Evolutionary conservation across 208 protist species (phyloP).

Genomic region (Wallacemonas sp.): DNA sequence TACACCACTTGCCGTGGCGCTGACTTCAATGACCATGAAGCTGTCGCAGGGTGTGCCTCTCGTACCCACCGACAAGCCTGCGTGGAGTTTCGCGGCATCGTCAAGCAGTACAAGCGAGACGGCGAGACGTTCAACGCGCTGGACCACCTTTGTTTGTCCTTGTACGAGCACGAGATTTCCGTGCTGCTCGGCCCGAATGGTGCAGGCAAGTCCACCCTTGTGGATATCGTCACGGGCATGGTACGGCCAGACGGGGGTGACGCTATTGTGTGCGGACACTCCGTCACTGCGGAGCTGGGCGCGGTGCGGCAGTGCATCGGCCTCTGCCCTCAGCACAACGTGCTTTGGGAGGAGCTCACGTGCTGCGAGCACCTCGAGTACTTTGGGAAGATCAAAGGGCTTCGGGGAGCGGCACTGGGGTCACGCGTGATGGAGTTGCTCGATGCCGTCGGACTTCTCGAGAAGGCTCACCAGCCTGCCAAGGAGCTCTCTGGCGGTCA

Average conservation of each 20-base stretch:
- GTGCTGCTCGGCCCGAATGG: constrained; percentile 68
- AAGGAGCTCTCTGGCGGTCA: constrained; percentile 59
- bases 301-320: constrained; percentile 82
- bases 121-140: constrained; percentile 39
- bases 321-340: constrained; percentile 96
- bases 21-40: too few relatives aligned
- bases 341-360: constrained; percentile 93
- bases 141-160: constrained; percentile 36
- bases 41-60: too few relatives aligned
- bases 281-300: constrained; percentile 40
- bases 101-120: constrained; percentile 11
- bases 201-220: constrained; percentile 53
- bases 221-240: constrained; percentile 90
- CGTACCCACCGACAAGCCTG: neutral
- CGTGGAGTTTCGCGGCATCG: constrained; percentile 13
- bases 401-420: constrained; percentile 40
- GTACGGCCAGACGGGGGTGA: constrained; percentile 61
- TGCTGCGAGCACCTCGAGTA: constrained; percentile 90
- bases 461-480: constrained; percentile 47
- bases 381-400: constrained; percentile 92
- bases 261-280: constrained; percentile 64
- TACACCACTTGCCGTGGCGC: neutral
- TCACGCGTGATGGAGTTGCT: constrained; percentile 37
- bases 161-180: constrained; percentile 51
- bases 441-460: constrained; percentile 39